phyloP scores from a whole-genome alignment of 148 eudicot species.

The Euryodendron excelsum region DNA sequence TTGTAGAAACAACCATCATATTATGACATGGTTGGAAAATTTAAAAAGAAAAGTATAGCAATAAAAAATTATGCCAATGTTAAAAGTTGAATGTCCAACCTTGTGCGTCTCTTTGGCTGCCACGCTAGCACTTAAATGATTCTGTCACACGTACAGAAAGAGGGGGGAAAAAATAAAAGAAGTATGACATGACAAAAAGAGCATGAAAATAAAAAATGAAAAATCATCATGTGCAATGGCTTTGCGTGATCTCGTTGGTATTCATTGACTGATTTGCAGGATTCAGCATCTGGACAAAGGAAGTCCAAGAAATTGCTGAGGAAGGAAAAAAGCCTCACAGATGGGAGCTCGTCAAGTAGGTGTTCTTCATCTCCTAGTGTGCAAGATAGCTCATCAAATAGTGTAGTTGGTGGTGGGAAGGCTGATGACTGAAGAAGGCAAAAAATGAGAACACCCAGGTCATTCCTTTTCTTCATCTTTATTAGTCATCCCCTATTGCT shows the following conservation, averaged over 20 bases:
- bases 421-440: constrained; percentile 22
- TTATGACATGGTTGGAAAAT: neutral
- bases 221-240: neutral
- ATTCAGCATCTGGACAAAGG: constrained; percentile 32
- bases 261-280: constrained; percentile 26
- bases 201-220: neutral
- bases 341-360: constrained; percentile 39
- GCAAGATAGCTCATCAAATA: constrained; percentile 44
- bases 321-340: constrained; percentile 29
- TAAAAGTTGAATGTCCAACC: neutral
- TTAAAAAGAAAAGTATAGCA: neutral
- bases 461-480: neutral
- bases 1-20: neutral
- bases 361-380: constrained; percentile 44
- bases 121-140: neutral
- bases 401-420: constrained; percentile 43
- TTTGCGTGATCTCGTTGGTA: constrained; percentile 1
- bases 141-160: neutral
- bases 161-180: neutral
- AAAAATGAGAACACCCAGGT: neutral
- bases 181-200: neutral
- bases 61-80: neutral
- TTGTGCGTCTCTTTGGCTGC: neutral
- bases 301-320: constrained; percentile 29
- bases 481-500: neutral